phyloP scores from a whole-genome alignment of 2,329 filamentous ascomycete species.

The Stachybotrys chlorohalonatus region DNA sequence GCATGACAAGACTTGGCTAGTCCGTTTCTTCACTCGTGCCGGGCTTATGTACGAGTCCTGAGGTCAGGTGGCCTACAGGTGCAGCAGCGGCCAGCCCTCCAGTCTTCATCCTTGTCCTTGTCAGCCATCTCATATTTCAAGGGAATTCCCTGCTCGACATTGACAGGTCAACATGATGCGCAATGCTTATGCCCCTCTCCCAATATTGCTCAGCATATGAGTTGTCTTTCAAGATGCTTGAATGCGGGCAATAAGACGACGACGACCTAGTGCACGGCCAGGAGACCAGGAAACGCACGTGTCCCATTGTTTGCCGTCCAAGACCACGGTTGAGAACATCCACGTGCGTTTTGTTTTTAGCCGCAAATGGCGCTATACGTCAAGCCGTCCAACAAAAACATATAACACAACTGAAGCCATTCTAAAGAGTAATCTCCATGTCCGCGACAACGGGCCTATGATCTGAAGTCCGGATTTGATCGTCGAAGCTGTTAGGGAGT shows the following conservation, averaged over 20 bases:
- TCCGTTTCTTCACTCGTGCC: not conserved
- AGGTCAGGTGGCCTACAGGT: not conserved
- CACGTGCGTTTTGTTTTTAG: too few relatives aligned
- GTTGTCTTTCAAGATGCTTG: not conserved
- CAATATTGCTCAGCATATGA: not conserved
- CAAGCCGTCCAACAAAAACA: too few relatives aligned
- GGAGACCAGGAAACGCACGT: not conserved
- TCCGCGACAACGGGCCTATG: slow-evolving; percentile 21
- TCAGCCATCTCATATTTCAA: not conserved
- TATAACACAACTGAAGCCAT: too few relatives aligned
- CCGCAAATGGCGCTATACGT: too few relatives aligned
- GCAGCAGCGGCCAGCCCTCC: not conserved
- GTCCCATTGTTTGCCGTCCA: not conserved
- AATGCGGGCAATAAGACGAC: not conserved
- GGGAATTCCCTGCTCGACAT: not conserved
- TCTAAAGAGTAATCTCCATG: slow-evolving; percentile 5
- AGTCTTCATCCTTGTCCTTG: not conserved
- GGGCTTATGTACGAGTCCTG: not conserved
- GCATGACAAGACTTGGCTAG: not conserved
- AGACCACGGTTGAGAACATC: too few relatives aligned
- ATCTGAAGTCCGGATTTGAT: slow-evolving; percentile 22
- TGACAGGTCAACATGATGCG: not conserved
- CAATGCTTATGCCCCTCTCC: not conserved
- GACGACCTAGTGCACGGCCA: not conserved
- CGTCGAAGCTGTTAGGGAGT: slow-evolving; percentile 11